Base-by-base conservation (phyloP, 2,329 filamentous ascomycete species). In the Byssothecium circinans region DNA sequence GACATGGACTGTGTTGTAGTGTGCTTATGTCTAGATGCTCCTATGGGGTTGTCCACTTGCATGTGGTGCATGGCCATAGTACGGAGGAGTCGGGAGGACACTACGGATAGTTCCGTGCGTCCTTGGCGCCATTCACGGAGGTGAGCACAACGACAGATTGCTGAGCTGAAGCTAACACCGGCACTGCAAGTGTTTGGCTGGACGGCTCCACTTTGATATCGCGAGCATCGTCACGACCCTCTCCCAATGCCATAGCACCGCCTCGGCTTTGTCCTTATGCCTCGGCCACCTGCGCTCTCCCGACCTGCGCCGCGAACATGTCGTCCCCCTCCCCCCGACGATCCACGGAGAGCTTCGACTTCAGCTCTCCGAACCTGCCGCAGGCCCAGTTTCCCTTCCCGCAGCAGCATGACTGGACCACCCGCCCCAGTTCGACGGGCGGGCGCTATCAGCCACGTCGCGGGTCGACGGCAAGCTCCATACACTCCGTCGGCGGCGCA, bases 401-500 rank as follows among this genome's bases (percentile, higher is more conserved):
- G 7, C 72, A 87, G 78, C 77, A 82, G 80, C 70, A 82, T 75
- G 83, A 85, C 47, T 67, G 64, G 53, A 61, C 72, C 33, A 62
- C 60, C 60, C 75, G 79, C 49, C 75, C 77, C 52, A 72, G 67
- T 46, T 77, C 79, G 29, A 71, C 69, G 19, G 53, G 73, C 64
- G 53, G 72, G 64, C 62, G 79, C 54, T 79, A 81, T 60, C 68
- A 68, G 46, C 77, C 81, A 39, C 80, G 91, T 66, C 82, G 91
- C 71, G 88, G 84, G 53, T 97, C 94, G 45, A 88, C 85, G 20
- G 86, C 91, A 36, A 95, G 91, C 76, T 96, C 92, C 18, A 83
- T 92, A 59, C 84, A 86, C 66, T 96, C 91, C 25, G 84, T 95
- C 67, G 91, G 91, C 52, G 90, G 90, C n/a, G 81, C 83, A 29